Percentiles rank a stretch among this genome's conserved stretches.
These are phyloP conservation scores for Raffaelea deltoideospora DNA, from an alignment of 2,329 filamentous ascomycete genomes.

Conservation along the genomic window DNA sequence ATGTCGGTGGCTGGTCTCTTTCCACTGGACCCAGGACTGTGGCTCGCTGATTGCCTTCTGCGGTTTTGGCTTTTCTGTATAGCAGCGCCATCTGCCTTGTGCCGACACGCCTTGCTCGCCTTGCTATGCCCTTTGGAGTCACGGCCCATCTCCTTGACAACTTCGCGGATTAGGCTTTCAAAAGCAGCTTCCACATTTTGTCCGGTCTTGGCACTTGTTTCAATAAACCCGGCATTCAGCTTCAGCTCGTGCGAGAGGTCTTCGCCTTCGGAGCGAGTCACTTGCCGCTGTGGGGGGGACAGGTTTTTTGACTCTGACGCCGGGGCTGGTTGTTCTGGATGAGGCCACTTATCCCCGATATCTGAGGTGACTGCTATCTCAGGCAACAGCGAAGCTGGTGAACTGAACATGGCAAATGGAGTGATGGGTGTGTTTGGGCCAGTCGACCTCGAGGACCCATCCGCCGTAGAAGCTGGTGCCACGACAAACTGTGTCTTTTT, in stretches of 20 bases:
- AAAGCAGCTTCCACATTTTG: conserved; percentile 52
- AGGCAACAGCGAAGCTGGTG: background rate
- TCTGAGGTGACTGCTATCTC: too few species aligned
- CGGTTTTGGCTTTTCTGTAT: too few species aligned
- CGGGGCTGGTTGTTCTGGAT: background rate
- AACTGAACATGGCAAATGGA: background rate
- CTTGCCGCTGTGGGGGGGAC: conserved; percentile 18
- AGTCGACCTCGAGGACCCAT: background rate
- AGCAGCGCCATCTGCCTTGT: background rate
- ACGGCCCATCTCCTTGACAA: conserved; percentile 10
- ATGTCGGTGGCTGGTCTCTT: too few species aligned
- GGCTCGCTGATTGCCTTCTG: too few species aligned
- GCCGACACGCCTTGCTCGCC: conserved; percentile 5
- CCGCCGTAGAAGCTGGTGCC: background rate
- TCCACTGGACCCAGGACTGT: too few species aligned
- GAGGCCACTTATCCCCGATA: background rate
- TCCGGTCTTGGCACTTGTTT: conserved; percentile 58
- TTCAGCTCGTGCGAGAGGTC: conserved; percentile 45
- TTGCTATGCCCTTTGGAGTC: conserved; percentile 5
- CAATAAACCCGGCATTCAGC: conserved; percentile 54
- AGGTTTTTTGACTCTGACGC: background rate
- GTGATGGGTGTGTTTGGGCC: background rate
- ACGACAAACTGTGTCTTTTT: background rate
- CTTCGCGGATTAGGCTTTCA: conserved; percentile 11
- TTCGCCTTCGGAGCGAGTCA: conserved; percentile 30